phyloP scores from a whole-genome alignment of 1,284 basidiomycete species.

The Amylostereum areolatum region DNA sequence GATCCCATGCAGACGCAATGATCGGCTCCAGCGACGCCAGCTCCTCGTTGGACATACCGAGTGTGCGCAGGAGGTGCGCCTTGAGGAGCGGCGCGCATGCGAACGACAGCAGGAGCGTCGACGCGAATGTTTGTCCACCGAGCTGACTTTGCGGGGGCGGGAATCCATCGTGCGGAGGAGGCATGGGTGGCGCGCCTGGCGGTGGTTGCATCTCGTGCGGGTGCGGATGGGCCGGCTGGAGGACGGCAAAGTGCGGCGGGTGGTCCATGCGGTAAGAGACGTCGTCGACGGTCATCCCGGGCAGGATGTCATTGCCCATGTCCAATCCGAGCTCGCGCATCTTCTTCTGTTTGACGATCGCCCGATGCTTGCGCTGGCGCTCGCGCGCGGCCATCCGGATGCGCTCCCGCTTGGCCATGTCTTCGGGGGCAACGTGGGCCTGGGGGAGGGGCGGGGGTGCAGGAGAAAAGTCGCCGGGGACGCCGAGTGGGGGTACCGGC shows the following conservation, averaged over 20 bases:
- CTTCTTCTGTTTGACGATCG: constrained; percentile 68
- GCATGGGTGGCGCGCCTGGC: constrained; percentile 20
- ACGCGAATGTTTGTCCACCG: constrained; percentile 68
- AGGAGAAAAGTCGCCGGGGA: neutral
- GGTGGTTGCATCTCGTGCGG: constrained; percentile 19
- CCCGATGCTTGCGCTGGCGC: constrained; percentile 72
- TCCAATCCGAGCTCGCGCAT: constrained; percentile 72
- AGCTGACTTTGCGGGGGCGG: constrained; percentile 31
- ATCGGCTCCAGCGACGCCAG: constrained; percentile 70
- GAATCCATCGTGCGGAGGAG: constrained; percentile 24
- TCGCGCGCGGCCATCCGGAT: constrained; percentile 69
- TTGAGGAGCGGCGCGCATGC: constrained; percentile 67
- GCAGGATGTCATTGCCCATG: constrained; percentile 62
- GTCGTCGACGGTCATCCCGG: constrained; percentile 53
- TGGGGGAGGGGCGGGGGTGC: constrained; percentile 12
- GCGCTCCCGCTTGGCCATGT: constrained; percentile 56
- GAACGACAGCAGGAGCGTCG: constrained; percentile 63
- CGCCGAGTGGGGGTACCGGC: too few relatives aligned
- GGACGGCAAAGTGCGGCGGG: too few relatives aligned
- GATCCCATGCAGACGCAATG: constrained; percentile 76
- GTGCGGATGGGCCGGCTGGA: constrained; percentile 40
- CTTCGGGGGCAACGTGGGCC: constrained; percentile 42
- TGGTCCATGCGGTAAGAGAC: constrained; percentile 57
- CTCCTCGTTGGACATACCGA: constrained; percentile 72
- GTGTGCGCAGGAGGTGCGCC: constrained; percentile 61